Conservation (phyloP, 495 filamentous ascomycete genomes). For the Elaphomyces granulatus region DNA sequence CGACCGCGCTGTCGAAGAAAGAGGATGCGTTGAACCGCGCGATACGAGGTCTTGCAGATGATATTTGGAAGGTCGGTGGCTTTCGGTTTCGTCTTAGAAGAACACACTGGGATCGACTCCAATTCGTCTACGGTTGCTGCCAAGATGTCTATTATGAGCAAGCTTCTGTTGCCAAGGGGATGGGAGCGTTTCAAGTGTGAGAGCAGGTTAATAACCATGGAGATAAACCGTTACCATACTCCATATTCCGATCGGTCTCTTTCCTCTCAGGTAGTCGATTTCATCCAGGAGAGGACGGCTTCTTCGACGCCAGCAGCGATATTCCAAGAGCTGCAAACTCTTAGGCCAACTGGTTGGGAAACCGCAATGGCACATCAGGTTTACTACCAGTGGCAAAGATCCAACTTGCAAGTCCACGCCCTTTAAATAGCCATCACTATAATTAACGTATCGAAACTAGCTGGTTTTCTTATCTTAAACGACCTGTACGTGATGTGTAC, state of each 20-base stretch:
- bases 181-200: not conserved
- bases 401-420: no score
- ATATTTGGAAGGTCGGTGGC: not conserved
- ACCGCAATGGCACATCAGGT: not conserved
- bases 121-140: not conserved
- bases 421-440: no score
- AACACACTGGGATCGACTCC: not conserved
- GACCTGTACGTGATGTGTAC: slow-evolving; percentile 10
- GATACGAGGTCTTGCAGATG: not conserved
- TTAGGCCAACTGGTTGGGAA: not conserved
- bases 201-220: not conserved
- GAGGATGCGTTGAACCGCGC: not conserved
- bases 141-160: not conserved
- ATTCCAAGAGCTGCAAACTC: not conserved
- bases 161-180: not conserved
- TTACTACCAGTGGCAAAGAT: not conserved
- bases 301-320: not conserved
- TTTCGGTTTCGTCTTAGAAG: not conserved
- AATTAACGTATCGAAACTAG: no score
- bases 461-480: slow-evolving; percentile 7
- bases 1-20: not conserved
- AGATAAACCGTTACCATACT: not conserved
- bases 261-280: not conserved
- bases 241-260: not conserved
- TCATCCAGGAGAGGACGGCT: not conserved